Evolutionary conservation across 1,284 basidiomycete species (phyloP).

Genomic region (Pterulicium gracile): DNA sequence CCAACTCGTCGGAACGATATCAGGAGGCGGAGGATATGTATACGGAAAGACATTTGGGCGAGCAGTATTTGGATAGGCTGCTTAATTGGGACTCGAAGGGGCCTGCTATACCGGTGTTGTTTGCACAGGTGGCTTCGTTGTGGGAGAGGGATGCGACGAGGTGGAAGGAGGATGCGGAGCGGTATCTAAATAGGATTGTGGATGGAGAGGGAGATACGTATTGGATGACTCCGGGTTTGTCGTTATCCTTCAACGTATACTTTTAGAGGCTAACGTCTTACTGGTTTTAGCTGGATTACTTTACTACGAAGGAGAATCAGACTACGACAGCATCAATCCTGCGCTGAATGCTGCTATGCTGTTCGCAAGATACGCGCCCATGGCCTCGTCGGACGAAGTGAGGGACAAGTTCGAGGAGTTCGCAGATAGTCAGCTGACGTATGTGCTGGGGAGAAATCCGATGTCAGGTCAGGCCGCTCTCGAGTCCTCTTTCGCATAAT

Average conservation of each 20-base stretch:
- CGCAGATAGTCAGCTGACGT: constrained; percentile 70
- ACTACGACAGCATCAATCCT: constrained; percentile 73
- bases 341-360: constrained; percentile 82
- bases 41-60: constrained; percentile 41
- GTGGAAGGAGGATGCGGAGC: constrained; percentile 68
- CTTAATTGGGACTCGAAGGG: constrained; percentile 89
- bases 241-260: no score
- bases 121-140: constrained; percentile 51
- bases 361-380: constrained; percentile 62
- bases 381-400: constrained; percentile 56
- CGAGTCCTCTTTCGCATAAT: background rate
- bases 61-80: constrained; percentile 42
- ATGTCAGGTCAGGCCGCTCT: constrained; percentile 50
- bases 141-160: constrained; percentile 42
- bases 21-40: constrained; percentile 59
- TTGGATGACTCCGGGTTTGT: background rate
- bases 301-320: constrained; percentile 73
- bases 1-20: constrained; percentile 51
- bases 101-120: constrained; percentile 68
- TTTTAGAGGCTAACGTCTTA: constrained; percentile 4
- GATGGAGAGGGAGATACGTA: constrained; percentile 39
- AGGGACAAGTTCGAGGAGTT: constrained; percentile 41
- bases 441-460: constrained; percentile 77
- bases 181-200: constrained; percentile 68
- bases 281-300: constrained; percentile 69